These are phyloP conservation scores for Colletotrichum echinochloae DNA, from an alignment of 2,329 filamentous ascomycete species.

Conservation along the genomic window DNA sequence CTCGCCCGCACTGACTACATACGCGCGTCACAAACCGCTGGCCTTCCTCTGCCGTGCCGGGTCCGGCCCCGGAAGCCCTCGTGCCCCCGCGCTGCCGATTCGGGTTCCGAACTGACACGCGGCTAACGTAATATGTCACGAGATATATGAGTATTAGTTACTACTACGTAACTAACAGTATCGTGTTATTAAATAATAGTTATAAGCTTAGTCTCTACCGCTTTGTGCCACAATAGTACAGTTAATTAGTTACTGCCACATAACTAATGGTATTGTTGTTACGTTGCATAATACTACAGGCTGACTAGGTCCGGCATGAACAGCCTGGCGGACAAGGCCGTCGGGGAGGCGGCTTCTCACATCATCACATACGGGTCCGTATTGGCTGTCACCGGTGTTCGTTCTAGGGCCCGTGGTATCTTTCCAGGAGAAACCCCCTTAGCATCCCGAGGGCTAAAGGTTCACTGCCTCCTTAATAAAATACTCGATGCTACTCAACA, in stretches of 20 bases:
- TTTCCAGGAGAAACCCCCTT: neutral
- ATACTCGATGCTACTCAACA: neutral
- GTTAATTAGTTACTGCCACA: too few species aligned
- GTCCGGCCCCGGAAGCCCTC: neutral
- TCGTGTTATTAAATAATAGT: too few species aligned
- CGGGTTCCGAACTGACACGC: neutral
- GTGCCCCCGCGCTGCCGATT: neutral
- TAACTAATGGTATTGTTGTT: too few species aligned
- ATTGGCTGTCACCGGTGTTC: neutral
- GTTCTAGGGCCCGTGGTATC: neutral
- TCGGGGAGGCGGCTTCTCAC: neutral
- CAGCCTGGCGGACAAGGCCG: neutral
- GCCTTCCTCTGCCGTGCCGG: neutral
- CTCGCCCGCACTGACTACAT: neutral
- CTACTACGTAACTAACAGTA: too few species aligned
- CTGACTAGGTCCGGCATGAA: neutral
- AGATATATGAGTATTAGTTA: too few species aligned
- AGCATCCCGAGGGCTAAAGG: neutral
- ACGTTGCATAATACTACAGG: too few species aligned
- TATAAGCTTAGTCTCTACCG: too few species aligned
- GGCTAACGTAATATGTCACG: too few species aligned
- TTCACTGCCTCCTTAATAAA: neutral
- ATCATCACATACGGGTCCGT: neutral
- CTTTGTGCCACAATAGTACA: too few species aligned
- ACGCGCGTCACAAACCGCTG: neutral